A percentile compares a stretch with the other conserved stretches of the same genome.
These are phyloP conservation scores for Chimonanthus praecox DNA, from an alignment of 164 flowering plant genomes.

Conservation along the genomic window DNA sequence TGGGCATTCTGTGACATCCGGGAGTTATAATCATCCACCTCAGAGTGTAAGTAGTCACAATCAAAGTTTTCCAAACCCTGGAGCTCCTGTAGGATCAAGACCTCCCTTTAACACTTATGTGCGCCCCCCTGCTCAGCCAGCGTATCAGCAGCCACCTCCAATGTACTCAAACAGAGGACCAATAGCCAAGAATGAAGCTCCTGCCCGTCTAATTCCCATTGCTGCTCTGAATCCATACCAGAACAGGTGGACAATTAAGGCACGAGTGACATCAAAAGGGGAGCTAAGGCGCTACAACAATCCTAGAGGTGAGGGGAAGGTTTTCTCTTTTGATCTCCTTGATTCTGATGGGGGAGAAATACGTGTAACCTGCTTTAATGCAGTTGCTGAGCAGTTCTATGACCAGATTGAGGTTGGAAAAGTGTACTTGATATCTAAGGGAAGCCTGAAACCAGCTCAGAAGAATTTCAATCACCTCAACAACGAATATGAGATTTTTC, in stretches of 20 bases:
- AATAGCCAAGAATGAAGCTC: constrained; percentile 74
- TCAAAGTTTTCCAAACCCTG: constrained; percentile 22
- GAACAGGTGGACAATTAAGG: constrained; percentile 92
- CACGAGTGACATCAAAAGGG: constrained; percentile 80
- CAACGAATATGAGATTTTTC: constrained; percentile 68
- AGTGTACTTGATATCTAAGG: constrained; percentile 78
- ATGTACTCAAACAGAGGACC: constrained; percentile 78
- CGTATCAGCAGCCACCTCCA: constrained; percentile 58
- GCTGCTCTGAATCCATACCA: constrained; percentile 87
- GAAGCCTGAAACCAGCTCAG: constrained; percentile 72
- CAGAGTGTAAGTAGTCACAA: constrained; percentile 17
- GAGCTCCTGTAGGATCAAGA: constrained; percentile 27
- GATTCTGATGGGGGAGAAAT: constrained; percentile 98
- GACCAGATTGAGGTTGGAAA: constrained; percentile 71
- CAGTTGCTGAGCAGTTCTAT: constrained; percentile 84
- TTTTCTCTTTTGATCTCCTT: constrained; percentile 91
- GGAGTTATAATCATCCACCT: constrained; percentile 1
- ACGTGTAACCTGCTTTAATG: constrained; percentile 86
- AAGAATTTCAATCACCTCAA: constrained; percentile 69
- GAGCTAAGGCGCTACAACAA: constrained; percentile 73
- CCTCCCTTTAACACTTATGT: constrained; percentile 29
- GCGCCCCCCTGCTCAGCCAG: constrained; percentile 35
- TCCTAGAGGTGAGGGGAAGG: constrained; percentile 86
- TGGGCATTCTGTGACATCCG: neutral
- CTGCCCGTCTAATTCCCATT: constrained; percentile 74